Base-by-base conservation (phyloP, 2,329 filamentous ascomycete species). In the Emergomyces africanus region DNA sequence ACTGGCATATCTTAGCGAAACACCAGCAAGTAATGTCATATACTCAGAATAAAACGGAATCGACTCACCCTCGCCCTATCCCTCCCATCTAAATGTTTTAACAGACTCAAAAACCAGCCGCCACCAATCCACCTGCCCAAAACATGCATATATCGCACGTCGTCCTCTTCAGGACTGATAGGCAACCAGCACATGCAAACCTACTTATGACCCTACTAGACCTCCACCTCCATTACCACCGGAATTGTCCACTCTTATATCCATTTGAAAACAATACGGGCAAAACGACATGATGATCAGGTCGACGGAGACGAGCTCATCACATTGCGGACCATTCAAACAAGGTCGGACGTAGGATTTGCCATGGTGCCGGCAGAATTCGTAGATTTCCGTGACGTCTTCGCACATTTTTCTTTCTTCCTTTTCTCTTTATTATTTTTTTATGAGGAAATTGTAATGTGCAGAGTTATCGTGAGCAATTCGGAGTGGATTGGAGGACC, bases 361-460 rank as follows among this genome's bases (percentile, higher is more conserved):
- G 12, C 61, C 59, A 20, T n/a, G 57, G n/a, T 62, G 61, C n/a
- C 60, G 33, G 20, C 61, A 62, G 57, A 62, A 60, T 23, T 59
- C 59, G 57, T 57, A 62, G 35, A 48, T 37, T 30, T 62, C 61
- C 3, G 61, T 58, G 49, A 61, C 54, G 18, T 62, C 57, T 39
- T 61, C 57, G 46, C 59, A 60, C 59, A 60, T 62, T 33, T 25
- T 37, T 20, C 3, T 25, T 23, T 9, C n/a, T 23, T 18, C 12
- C 3, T 35, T 35, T 35, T 33, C 9, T 14, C 20, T 25, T 23
- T 15, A 18, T 39, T 37, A 9, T n/a, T n/a, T n/a, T n/a, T n/a
- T 2, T 5, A n/a, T 33, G 33, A 25, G n/a, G 15, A 51, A 51
- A 35, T 6, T 35, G 28, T 35, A 20, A 20, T 15, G 12, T 5